Percentiles rank a stretch among this genome's conserved stretches.
These are phyloP conservation scores for Daldinia bambusicola DNA, from an alignment of 495 filamentous ascomycete species.

Conservation along the genomic window DNA sequence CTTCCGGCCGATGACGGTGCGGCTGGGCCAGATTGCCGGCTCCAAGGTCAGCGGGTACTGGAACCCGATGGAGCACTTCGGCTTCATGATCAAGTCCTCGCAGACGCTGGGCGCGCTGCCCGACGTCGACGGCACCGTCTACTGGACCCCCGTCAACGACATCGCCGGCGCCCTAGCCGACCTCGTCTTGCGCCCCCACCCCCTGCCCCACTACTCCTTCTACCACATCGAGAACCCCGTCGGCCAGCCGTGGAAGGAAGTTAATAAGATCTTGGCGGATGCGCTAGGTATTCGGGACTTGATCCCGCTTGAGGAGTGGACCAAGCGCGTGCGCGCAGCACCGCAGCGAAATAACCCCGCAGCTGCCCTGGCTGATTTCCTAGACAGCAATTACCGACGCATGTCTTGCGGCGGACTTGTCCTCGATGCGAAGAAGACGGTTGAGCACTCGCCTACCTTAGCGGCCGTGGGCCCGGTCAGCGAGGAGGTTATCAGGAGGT, in stretches of 20 bases:
- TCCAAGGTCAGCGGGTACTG: slow-evolving; percentile 61
- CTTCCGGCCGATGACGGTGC: slow-evolving; percentile 58
- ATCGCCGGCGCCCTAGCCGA: slow-evolving; percentile 52
- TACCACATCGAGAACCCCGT: slow-evolving; percentile 69
- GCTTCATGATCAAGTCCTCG: slow-evolving; percentile 62
- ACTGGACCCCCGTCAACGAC: slow-evolving; percentile 63
- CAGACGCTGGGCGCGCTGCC: slow-evolving; percentile 60
- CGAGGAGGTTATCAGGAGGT: slow-evolving; percentile 53
- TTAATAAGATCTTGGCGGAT: slow-evolving; percentile 54
- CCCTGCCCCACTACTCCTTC: slow-evolving; percentile 48
- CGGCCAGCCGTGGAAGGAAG: slow-evolving; percentile 59
- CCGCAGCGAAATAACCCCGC: slow-evolving; percentile 62
- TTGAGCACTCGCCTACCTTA: slow-evolving; percentile 59
- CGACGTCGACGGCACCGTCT: slow-evolving; percentile 54
- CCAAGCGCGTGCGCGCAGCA: slow-evolving; percentile 52
- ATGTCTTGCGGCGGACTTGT: slow-evolving; percentile 66
- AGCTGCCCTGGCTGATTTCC: slow-evolving; percentile 56
- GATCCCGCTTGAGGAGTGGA: slow-evolving; percentile 61
- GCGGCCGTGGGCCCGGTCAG: slow-evolving; percentile 50
- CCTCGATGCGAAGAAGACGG: slow-evolving; percentile 52
- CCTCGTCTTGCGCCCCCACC: slow-evolving; percentile 6
- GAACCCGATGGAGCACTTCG: slow-evolving; percentile 62
- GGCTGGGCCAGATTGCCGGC: slow-evolving; percentile 63
- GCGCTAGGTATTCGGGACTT: slow-evolving; percentile 55
- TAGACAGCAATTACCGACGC: slow-evolving; percentile 60